These are phyloP conservation scores for Capronia coronata DNA, from an alignment of 2,329 filamentous ascomycete genomes.

Conservation along the genomic window DNA sequence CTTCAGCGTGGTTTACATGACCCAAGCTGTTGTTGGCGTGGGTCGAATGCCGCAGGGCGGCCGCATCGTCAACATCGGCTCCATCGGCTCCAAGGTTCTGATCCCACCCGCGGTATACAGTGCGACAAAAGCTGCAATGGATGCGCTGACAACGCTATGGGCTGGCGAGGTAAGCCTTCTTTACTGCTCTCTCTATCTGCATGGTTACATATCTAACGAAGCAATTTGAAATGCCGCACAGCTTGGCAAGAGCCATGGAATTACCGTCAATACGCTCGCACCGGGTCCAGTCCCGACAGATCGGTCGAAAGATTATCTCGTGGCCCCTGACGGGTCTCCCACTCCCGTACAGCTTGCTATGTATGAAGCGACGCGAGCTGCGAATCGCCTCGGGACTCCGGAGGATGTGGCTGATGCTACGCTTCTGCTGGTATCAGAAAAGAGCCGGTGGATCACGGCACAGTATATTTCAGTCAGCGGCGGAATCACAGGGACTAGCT, in stretches of 20 bases:
- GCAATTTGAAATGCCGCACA: too few species aligned
- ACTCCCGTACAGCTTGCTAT: constrained; percentile 40
- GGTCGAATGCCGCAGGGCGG: constrained; percentile 36
- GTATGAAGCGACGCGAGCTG: constrained; percentile 40
- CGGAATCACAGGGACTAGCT: constrained; percentile 28
- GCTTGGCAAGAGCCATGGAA: constrained; percentile 39
- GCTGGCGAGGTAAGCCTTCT: constrained; percentile 50
- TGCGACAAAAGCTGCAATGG: constrained; percentile 53
- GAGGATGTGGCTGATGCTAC: constrained; percentile 47
- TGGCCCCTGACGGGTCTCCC: too few species aligned
- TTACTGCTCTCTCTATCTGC: too few species aligned
- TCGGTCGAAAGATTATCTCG: too few species aligned
- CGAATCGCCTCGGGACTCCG: constrained; percentile 43
- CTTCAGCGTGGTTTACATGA: constrained; percentile 35
- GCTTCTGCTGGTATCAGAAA: constrained; percentile 37
- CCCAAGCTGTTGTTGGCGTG: constrained; percentile 10
- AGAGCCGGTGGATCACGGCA: constrained; percentile 43
- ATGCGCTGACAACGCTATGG: constrained; percentile 53
- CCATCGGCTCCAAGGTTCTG: constrained; percentile 19
- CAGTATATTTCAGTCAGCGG: constrained; percentile 46
- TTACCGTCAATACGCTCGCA: constrained; percentile 47
- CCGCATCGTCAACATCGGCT: constrained; percentile 42
- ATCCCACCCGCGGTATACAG: constrained; percentile 40
- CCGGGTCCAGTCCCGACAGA: constrained; percentile 53
- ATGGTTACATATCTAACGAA: too few species aligned